These are phyloP conservation scores for Trypanosoma brucei DNA, from an alignment of 208 protist species.

Conservation along the genomic window DNA sequence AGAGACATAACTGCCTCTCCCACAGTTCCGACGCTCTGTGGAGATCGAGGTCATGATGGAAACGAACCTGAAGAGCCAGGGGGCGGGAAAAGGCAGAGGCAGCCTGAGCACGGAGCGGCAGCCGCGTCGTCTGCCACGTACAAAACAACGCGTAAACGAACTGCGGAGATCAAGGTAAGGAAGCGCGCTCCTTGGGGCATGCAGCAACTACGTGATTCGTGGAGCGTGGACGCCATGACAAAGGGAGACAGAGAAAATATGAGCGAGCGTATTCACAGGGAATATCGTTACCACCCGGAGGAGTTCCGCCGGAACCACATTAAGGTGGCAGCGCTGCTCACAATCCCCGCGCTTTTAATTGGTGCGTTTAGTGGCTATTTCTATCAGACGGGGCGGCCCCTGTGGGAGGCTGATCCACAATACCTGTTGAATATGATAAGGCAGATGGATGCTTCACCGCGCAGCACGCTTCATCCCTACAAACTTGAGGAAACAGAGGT, in stretches of 20 bases:
- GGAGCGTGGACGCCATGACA: constrained; percentile 82
- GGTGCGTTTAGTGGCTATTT: constrained; percentile 49
- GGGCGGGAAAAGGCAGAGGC: not conserved
- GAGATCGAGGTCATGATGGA: not conserved
- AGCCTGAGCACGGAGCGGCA: not conserved
- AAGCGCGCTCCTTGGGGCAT: constrained; percentile 67
- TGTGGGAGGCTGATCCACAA: constrained; percentile 72
- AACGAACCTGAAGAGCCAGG: no score
- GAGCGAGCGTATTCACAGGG: constrained; percentile 70
- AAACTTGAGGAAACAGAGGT: constrained; percentile 40
- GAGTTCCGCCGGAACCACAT: constrained; percentile 58
- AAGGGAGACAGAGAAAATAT: constrained; percentile 67
- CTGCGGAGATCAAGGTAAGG: constrained; percentile 41
- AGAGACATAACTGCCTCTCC: not conserved
- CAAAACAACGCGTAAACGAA: constrained; percentile 15
- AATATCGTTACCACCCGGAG: constrained; percentile 86
- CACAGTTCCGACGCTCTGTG: not conserved
- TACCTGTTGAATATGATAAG: constrained; percentile 66
- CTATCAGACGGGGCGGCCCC: constrained; percentile 34
- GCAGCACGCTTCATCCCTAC: constrained; percentile 64
- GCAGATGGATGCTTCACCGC: constrained; percentile 63
- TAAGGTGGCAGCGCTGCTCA: constrained; percentile 38
- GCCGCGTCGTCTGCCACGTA: constrained; percentile 2
- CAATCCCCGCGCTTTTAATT: constrained; percentile 44
- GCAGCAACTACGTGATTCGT: constrained; percentile 79